Evolutionary conservation across 768 basidiomycete genomes (phyloP), one percentile per base, ranked within the genome.

Genomic region (Russula emetica): DNA sequence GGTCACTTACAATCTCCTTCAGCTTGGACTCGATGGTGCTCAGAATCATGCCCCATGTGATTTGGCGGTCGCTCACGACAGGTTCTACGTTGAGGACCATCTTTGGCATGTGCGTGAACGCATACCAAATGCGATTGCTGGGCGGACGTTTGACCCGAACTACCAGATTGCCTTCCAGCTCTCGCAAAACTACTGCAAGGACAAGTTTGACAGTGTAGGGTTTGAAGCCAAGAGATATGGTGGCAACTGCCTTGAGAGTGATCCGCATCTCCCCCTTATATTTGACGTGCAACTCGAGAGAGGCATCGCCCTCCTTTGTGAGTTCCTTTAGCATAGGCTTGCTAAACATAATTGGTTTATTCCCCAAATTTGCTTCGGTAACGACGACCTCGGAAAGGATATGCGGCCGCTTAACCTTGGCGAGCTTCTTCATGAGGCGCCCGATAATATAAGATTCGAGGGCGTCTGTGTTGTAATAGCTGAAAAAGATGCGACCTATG

Each of bases 281-380:
- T 14, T 79, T 80, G 28, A 96, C 75, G 66, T 90, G 87, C 7
- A 95, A 83, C 71, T 98, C 96, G 71, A 98, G 78, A 5, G 92
- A 82, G 0, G 94, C 93, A 67, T 96, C 92, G 20, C 97, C 97
- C 61, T 97, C 94, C 68, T 88, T 86, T 1, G 94, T 96, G 60
- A 98, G 85, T 70, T 98, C 94, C 77, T 98, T 98, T 60, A 99
- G 80, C 96, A 98, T 98, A 3, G 97, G 97, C 68, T 95, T 96
- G 80, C 89, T 92, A 66, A 98, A 81, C 67, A 89, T 89, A 3
- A 95, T 93, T 0, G 91, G 81, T 58, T 79, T 85, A 69, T 85
- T 84, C 11, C 96, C 96, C 55, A 97, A 87, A 45, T 90, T 88
- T 55, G 96, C 94, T 66, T 96, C 91, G 40, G 87, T 87, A 49